Conservation (phyloP, 768 basidiomycete genomes). For the Mycena sanguinolenta region DNA sequence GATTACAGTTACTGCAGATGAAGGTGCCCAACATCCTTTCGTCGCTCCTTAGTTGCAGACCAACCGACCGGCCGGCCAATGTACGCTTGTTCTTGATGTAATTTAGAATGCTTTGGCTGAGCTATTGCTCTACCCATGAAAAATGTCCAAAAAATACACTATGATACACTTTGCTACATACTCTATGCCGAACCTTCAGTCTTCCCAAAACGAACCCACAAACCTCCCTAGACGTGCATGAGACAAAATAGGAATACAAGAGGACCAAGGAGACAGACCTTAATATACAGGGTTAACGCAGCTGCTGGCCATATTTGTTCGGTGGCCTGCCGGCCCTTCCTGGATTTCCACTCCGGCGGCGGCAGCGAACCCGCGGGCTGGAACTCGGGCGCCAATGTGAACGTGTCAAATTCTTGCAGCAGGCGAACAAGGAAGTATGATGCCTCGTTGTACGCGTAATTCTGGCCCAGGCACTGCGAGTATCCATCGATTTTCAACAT, state of each 20-base stretch:
- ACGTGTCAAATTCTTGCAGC: constrained; percentile 72
- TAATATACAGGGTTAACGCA: constrained; percentile 75
- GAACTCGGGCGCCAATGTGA: constrained; percentile 70
- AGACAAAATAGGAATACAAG: constrained; percentile 23
- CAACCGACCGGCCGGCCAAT: no score
- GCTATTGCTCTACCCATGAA: background rate
- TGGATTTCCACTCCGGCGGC: constrained; percentile 66
- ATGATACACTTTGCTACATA: constrained; percentile 17
- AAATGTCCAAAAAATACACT: constrained; percentile 11
- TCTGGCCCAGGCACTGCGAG: constrained; percentile 75
- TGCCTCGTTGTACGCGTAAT: constrained; percentile 83
- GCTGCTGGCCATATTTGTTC: constrained; percentile 76
- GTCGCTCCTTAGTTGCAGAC: no score
- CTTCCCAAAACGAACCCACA: constrained; percentile 67
- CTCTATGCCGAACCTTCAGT: constrained; percentile 22
- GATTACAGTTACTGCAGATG: background rate
- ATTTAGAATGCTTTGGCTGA: no score
- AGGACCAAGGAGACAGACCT: constrained; percentile 56
- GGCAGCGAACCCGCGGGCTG: constrained; percentile 76
- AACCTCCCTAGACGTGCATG: constrained; percentile 57
- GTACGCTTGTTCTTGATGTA: no score
- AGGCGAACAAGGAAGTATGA: constrained; percentile 80
- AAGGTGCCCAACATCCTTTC: no score
- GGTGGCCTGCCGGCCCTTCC: constrained; percentile 62
- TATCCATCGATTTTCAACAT: background rate